A percentile compares a stretch with the other conserved stretches of the same genome.
These are phyloP conservation scores for Aplosporella prunicola DNA, from an alignment of 2,329 filamentous ascomycete species.

Conservation along the genomic window DNA sequence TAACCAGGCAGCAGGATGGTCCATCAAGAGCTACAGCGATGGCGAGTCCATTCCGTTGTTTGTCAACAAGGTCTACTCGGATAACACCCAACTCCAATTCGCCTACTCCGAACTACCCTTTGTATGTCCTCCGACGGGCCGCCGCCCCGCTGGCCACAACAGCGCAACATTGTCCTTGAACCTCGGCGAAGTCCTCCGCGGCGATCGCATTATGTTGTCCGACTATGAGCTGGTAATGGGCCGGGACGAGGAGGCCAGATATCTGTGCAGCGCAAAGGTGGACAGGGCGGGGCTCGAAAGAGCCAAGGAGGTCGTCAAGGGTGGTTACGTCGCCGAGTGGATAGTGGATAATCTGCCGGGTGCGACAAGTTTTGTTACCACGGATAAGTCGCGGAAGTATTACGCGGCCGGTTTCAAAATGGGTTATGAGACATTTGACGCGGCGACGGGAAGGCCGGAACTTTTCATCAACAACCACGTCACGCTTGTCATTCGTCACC, in stretches of 20 bases:
- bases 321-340: slow-evolving; percentile 85
- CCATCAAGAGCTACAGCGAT: slow-evolving; percentile 68
- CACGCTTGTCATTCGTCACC: slow-evolving; percentile 72
- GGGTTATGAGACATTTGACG: slow-evolving; percentile 61
- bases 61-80: slow-evolving; percentile 86
- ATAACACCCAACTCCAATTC: slow-evolving; percentile 83
- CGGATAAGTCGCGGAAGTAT: slow-evolving; percentile 76
- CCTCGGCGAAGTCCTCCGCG: slow-evolving; percentile 76
- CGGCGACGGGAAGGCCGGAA: slow-evolving; percentile 49
- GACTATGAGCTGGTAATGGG: slow-evolving; percentile 75
- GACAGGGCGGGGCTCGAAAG: slow-evolving; percentile 55
- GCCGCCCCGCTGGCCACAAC: slow-evolving; percentile 56
- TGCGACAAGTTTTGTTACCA: slow-evolving; percentile 78
- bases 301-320: slow-evolving; percentile 61
- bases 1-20: slow-evolving; percentile 52
- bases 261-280: slow-evolving; percentile 62
- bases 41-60: slow-evolving; percentile 73
- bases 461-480: slow-evolving; percentile 84
- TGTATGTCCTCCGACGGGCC: slow-evolving; percentile 69
- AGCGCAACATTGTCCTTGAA: slow-evolving; percentile 74
- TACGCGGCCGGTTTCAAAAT: slow-evolving; percentile 87
- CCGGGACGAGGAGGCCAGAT: slow-evolving; percentile 61
- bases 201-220: slow-evolving; percentile 75
- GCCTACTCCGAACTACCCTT: slow-evolving; percentile 84
- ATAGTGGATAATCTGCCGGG: slow-evolving; percentile 87